Evolutionary conservation across 192 early-diverging fungal species (phyloP), one percentile per base, ranked within the genome.

Genomic region (Kickxella alabastrina): DNA sequence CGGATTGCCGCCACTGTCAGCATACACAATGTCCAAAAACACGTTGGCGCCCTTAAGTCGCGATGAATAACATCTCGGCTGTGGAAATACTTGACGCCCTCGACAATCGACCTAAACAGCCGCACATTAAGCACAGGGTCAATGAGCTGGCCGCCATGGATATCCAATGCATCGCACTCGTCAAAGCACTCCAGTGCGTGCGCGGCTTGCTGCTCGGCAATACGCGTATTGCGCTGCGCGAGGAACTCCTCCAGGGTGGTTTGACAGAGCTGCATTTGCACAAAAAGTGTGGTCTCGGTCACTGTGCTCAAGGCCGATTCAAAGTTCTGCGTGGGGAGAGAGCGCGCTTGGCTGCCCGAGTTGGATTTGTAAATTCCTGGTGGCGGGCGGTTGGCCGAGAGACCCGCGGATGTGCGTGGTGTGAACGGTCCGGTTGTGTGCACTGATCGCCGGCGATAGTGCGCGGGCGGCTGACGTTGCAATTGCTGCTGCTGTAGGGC

Each of bases 191-290:
- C 31, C 44, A 19, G 62, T 39, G 8, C 55, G 61, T 9, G 44
- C 57, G 14, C 24, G 52, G 19, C 29, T 14, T 58, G 49, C 10
- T 38, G 37, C 17, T 58, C 51, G 15, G 54, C 47, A 2, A 90
- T 74, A 21, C 82, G 84, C 54, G 81, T 69, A 47, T 88, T 82
- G 6, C 82, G 72, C 26, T 79, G 78, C 26, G 52, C 36, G 0
- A 90, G 70, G 29, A 83, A 90, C 64, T 90, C 86, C 25, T 79
- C 79, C 18, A 90, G 62, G 1, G 82, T 86, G 3, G 78, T 85
- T 46, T 81, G 80, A 49, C 94, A 98, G 24, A 98, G 77, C 57
- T 98, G 92, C 95, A 98, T 92, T 55, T 93, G 90, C 42, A 92
- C 85, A 64, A 86, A 89, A 23, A 91, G 54, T 0, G 79, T 84